These are phyloP conservation scores for Clarireedia hainanense DNA, from an alignment of 2,329 filamentous ascomycete genomes.

Conservation along the genomic window DNA sequence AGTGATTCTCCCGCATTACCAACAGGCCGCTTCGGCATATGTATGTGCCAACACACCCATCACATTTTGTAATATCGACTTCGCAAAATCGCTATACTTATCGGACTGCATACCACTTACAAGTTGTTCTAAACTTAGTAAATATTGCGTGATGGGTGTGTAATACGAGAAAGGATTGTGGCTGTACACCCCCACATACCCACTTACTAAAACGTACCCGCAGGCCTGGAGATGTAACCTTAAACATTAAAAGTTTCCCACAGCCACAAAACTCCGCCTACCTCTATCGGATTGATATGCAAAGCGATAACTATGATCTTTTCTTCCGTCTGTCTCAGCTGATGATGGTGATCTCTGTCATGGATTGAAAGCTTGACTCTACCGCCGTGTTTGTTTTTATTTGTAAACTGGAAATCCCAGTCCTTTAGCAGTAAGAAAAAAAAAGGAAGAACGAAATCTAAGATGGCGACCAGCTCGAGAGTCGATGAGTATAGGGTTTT, in stretches of 20 bases:
- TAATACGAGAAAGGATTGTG: slow-evolving; percentile 4
- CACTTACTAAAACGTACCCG: background rate
- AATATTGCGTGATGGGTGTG: too few relatives aligned
- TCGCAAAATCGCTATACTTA: too few relatives aligned
- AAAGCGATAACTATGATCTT: background rate
- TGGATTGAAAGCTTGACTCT: background rate
- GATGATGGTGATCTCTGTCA: background rate
- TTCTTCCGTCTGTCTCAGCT: background rate
- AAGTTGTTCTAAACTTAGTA: too few relatives aligned
- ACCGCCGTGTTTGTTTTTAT: too few relatives aligned
- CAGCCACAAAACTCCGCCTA: background rate
- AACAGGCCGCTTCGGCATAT: too few relatives aligned
- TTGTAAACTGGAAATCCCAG: too few relatives aligned
- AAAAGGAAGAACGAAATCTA: too few relatives aligned
- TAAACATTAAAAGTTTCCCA: background rate
- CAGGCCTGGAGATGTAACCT: background rate
- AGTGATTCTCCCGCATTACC: too few relatives aligned
- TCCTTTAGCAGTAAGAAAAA: too few relatives aligned
- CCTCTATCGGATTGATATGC: background rate
- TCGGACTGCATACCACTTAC: too few relatives aligned
- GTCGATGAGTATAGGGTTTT: background rate
- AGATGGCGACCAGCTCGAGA: background rate
- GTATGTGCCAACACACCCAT: too few relatives aligned
- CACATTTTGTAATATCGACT: too few relatives aligned
- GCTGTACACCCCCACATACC: background rate